Percentiles rank a stretch among this genome's conserved stretches.
Conservation (phyloP, 2,329 filamentous ascomycete genomes). For the Colletotrichum cordylinicola region DNA sequence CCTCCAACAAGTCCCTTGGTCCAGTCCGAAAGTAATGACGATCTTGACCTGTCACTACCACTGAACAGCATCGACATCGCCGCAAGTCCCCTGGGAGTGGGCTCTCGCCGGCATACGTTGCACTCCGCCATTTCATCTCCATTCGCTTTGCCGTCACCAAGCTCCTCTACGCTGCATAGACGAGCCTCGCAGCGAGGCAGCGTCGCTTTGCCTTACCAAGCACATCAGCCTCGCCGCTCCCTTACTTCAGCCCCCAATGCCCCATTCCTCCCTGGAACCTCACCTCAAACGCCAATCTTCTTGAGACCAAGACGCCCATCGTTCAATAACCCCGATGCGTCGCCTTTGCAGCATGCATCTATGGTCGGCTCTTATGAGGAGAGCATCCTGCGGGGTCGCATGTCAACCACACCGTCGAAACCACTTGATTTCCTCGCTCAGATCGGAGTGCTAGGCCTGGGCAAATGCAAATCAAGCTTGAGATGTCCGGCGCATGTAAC, state of each 20-base stretch:
- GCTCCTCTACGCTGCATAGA: slow-evolving; percentile 25
- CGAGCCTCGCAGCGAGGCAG: slow-evolving; percentile 59
- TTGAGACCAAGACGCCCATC: slow-evolving; percentile 71
- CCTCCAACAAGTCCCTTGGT: slow-evolving; percentile 92
- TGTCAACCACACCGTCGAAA: slow-evolving; percentile 95
- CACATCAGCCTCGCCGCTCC: slow-evolving; percentile 79
- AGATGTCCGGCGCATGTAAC: slow-evolving; percentile 90
- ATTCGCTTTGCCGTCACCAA: slow-evolving; percentile 45
- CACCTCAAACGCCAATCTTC: slow-evolving; percentile 56
- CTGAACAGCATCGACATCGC: slow-evolving; percentile 57
- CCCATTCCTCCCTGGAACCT: slow-evolving; percentile 39
- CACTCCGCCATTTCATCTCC: slow-evolving; percentile 63
- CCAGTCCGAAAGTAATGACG: slow-evolving; percentile 85
- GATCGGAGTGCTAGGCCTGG: slow-evolving; percentile 89
- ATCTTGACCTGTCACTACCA: slow-evolving; percentile 67
- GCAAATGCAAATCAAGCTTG: slow-evolving; percentile 85
- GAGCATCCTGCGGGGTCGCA: slow-evolving; percentile 90
- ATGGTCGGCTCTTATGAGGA: slow-evolving; percentile 99
- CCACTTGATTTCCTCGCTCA: slow-evolving; percentile 93
- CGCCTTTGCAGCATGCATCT: slow-evolving; percentile 84
- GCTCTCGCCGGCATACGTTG: slow-evolving; percentile 72
- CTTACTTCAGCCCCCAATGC: slow-evolving; percentile 65
- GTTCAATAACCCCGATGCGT: slow-evolving; percentile 69
- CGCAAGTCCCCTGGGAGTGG: slow-evolving; percentile 34
- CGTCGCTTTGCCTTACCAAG: slow-evolving; percentile 70